Conservation (phyloP, 495 filamentous ascomycete species). For the Friedmanniomyces simplex region DNA sequence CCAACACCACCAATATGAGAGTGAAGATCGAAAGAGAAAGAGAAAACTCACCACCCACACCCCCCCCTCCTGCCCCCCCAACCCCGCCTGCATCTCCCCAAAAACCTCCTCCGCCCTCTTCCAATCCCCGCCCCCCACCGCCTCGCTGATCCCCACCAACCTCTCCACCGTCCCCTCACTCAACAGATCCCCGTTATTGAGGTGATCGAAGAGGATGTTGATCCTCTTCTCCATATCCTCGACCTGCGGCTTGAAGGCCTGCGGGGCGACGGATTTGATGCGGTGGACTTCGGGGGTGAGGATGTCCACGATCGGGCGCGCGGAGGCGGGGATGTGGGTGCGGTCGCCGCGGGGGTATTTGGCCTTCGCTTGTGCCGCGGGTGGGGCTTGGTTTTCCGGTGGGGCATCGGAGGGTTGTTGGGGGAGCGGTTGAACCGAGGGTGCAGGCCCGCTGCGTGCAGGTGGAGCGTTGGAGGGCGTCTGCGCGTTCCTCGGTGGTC, state of each 20-base stretch:
- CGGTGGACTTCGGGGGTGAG: conserved; percentile 77
- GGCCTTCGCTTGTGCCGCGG: conserved; percentile 40
- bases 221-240: conserved; percentile 87
- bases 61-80: conserved; percentile 66
- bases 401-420: conserved; percentile 28
- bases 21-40: neutral
- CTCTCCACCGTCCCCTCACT: conserved; percentile 68
- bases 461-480: neutral
- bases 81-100: conserved; percentile 69
- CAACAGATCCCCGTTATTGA: conserved; percentile 89
- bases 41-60: conserved; percentile 82
- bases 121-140: conserved; percentile 61
- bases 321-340: conserved; percentile 70
- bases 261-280: conserved; percentile 71
- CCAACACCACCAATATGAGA: too few species aligned
- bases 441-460: neutral
- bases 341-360: conserved; percentile 54
- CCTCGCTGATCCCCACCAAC: conserved; percentile 55
- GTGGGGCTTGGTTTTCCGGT: conserved; percentile 30
- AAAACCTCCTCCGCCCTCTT: conserved; percentile 65
- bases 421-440: conserved; percentile 30
- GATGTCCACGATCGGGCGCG: conserved; percentile 68
- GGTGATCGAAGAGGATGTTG: conserved; percentile 83
- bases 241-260: conserved; percentile 72
- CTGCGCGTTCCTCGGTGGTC: conserved; percentile 6